phyloP scores from a whole-genome alignment of 352 stramenopile genomes.

The Phytophthora ohioensis region DNA sequence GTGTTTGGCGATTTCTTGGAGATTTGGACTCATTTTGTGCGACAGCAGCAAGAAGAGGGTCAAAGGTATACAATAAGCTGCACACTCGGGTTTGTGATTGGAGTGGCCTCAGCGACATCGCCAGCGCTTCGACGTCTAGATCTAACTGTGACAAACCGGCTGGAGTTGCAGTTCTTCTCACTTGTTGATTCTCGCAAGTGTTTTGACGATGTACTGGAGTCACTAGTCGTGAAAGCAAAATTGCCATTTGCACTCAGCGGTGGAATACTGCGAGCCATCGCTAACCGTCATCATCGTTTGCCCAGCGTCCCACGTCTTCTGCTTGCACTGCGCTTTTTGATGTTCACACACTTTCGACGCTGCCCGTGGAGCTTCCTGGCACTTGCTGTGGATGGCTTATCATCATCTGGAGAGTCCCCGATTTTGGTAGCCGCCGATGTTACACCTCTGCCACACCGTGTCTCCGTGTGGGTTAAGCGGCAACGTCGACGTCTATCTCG shows the following conservation, averaged over 20 bases:
- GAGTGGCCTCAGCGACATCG: conserved; percentile 72
- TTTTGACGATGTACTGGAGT: conserved; percentile 79
- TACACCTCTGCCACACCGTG: conserved; percentile 29
- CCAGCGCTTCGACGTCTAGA: conserved; percentile 73
- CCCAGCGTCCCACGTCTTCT: conserved; percentile 76
- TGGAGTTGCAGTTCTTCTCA: conserved; percentile 84
- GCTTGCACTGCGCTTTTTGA: conserved; percentile 65
- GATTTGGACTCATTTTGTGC: conserved; percentile 68
- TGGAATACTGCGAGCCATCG: conserved; percentile 56
- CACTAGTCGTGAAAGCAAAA: conserved; percentile 69
- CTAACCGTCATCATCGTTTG: conserved; percentile 56
- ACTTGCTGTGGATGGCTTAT: conserved; percentile 32
- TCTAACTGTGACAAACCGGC: conserved; percentile 51
- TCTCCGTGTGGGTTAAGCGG: conserved; percentile 36
- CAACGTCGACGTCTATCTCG: conserved; percentile 20
- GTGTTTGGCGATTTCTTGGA: conserved; percentile 78
- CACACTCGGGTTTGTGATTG: conserved; percentile 70
- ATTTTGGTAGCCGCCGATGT: conserved; percentile 27
- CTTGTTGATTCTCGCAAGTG: conserved; percentile 81
- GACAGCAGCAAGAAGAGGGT: conserved; percentile 27
- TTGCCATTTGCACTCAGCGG: conserved; percentile 66
- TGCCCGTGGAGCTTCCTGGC: conserved; percentile 71
- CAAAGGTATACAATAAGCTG: background rate
- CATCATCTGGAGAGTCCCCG: conserved; percentile 23
- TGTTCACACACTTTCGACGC: conserved; percentile 68